phyloP scores from a whole-genome alignment of 2,329 filamentous ascomycete genomes.

The Pseudopyricularia javanii region DNA sequence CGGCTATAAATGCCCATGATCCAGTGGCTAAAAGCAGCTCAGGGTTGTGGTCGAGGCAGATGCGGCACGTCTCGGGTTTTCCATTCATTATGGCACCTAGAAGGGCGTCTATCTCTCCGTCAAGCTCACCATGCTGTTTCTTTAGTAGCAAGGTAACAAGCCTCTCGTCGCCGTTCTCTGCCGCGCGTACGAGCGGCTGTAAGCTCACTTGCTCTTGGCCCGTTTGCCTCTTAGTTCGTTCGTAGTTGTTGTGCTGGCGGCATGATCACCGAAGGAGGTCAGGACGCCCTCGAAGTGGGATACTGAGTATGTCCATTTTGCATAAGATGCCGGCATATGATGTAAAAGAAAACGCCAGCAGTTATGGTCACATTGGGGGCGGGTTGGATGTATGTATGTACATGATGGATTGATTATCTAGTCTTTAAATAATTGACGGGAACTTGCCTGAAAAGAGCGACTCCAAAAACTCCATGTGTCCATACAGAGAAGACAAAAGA shows the following conservation, averaged over 20 bases:
- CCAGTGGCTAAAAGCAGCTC: neutral
- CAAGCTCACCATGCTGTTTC: neutral
- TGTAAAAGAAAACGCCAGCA: neutral
- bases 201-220: neutral
- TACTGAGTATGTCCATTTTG: too few species aligned
- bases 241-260: too few species aligned
- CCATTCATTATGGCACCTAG: neutral
- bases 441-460: neutral
- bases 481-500: neutral
- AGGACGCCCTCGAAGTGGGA: too few species aligned
- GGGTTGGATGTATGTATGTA: neutral
- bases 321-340: too few species aligned
- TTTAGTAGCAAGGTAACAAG: neutral
- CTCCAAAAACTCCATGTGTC: neutral
- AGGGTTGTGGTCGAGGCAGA: neutral
- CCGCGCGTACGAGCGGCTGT: neutral
- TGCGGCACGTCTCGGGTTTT: neutral
- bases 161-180: neutral
- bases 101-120: neutral
- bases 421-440: neutral
- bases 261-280: too few species aligned
- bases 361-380: neutral
- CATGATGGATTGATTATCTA: neutral
- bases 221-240: too few species aligned
- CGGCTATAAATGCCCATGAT: neutral